Conservation (phyloP, 2,329 filamentous ascomycete genomes). For the Lachnellula occidentalis region DNA sequence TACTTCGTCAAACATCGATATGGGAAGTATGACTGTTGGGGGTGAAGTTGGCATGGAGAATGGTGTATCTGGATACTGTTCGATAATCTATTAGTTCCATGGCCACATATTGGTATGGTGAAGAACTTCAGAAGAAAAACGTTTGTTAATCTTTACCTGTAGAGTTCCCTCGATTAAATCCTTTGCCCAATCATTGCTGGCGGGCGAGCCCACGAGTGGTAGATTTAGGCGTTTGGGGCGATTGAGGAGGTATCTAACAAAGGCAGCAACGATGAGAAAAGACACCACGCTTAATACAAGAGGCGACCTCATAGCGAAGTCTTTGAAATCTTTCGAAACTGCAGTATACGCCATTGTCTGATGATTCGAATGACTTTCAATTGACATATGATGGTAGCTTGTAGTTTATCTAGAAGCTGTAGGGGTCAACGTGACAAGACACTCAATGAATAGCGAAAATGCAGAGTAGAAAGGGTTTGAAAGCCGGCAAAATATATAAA, state of each 20-base stretch:
- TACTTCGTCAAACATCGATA: constrained; percentile 19
- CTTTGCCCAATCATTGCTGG: not conserved
- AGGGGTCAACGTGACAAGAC: no score
- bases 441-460: no score
- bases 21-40: constrained; percentile 23
- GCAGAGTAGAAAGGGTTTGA: no score
- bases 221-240: constrained; percentile 1
- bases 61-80: constrained; percentile 19
- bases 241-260: not conserved
- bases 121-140: no score
- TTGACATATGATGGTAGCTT: no score
- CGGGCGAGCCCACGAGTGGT: constrained; percentile 1
- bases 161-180: not conserved
- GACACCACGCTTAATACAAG: not conserved
- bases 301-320: not conserved
- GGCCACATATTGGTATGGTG: not conserved
- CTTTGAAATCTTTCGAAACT: not conserved
- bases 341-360: not conserved
- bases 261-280: not conserved
- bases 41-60: constrained; percentile 12
- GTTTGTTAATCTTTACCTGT: constrained; percentile 2
- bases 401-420: no score
- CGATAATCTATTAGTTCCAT: not conserved
- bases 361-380: no score
- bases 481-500: no score